These are phyloP conservation scores for Parietichytrium sp. DNA, from an alignment of 108 stramenopile species.

Conservation along the genomic window DNA sequence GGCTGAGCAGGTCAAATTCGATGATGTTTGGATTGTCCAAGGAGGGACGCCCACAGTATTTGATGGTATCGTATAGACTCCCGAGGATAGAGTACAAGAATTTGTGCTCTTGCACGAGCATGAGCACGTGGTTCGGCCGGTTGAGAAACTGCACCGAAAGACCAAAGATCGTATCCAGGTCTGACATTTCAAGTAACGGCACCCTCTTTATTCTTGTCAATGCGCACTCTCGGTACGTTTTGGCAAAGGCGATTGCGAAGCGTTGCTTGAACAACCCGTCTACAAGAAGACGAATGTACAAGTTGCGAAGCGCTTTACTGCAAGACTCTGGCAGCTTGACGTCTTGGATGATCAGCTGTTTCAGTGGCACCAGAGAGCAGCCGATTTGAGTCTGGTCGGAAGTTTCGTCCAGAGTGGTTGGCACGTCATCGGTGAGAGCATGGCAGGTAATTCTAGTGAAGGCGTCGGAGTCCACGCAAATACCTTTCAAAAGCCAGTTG, in stretches of 20 bases:
- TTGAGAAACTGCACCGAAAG: conserved; percentile 37
- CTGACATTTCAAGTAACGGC: background rate
- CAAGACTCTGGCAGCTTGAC: background rate
- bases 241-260: conserved; percentile 8
- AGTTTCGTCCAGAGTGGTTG: background rate
- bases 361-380: background rate
- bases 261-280: background rate
- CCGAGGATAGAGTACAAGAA: background rate
- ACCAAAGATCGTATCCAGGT: conserved; percentile 5
- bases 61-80: background rate
- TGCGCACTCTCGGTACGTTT: background rate
- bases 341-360: background rate
- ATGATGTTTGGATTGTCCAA: background rate
- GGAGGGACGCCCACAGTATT: background rate
- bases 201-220: background rate
- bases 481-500: too few relatives aligned
- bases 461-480: background rate
- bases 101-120: background rate
- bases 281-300: conserved; percentile 28
- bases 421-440: conserved; percentile 1
- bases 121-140: conserved; percentile 23
- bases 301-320: background rate
- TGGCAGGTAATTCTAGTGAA: background rate
- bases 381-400: background rate
- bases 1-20: conserved; percentile 38